Conservation (phyloP, 768 basidiomycete genomes). For the Boletales sp. region DNA sequence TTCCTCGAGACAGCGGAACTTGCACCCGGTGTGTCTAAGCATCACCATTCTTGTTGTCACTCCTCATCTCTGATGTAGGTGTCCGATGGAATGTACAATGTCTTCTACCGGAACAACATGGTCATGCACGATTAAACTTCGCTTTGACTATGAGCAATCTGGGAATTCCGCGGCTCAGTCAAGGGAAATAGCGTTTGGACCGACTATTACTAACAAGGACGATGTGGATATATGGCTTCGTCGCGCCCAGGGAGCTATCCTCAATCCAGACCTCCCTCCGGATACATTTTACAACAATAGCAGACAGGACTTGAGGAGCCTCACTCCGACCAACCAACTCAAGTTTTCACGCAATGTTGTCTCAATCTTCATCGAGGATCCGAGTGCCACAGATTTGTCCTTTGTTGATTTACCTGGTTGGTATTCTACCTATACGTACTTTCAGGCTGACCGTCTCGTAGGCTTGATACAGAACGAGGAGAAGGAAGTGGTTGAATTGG, state of each 20-base stretch:
- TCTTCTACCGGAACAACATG: constrained; percentile 36
- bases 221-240: constrained; percentile 41
- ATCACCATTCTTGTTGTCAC: background rate
- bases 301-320: constrained; percentile 21
- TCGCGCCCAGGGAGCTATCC: constrained; percentile 45
- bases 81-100: constrained; percentile 53
- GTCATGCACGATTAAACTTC: constrained; percentile 45
- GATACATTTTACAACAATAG: constrained; percentile 22
- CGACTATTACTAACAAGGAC: constrained; percentile 24
- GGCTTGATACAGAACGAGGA: constrained; percentile 58
- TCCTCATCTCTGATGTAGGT: constrained; percentile 28
- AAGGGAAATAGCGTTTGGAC: constrained; percentile 27
- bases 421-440: background rate
- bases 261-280: constrained; percentile 24
- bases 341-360: constrained; percentile 52
- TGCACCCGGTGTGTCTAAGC: constrained; percentile 45
- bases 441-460: constrained; percentile 20
- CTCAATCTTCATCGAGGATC: constrained; percentile 43
- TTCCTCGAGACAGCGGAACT: constrained; percentile 59
- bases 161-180: constrained; percentile 14
- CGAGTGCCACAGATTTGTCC: constrained; percentile 43
- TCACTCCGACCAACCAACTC: constrained; percentile 22
- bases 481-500: constrained; percentile 38
- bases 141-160: constrained; percentile 24
- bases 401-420: constrained; percentile 56